phyloP scores from a whole-genome alignment of 2,329 filamentous ascomycete genomes.

The Diaporthe sp. region DNA sequence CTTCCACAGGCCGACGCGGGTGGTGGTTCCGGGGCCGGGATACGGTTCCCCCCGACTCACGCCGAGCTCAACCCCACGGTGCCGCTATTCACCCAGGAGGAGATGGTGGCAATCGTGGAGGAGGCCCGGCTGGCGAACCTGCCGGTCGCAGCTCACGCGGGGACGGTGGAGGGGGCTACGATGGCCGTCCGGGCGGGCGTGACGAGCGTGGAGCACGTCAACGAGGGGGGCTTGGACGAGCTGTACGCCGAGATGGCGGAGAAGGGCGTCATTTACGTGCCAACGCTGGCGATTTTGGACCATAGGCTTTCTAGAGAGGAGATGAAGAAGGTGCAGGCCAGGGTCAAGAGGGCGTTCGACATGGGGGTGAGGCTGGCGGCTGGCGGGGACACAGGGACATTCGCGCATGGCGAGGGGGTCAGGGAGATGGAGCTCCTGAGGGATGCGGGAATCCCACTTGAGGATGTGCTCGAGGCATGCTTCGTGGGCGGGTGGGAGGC shows the following conservation, averaged over 20 bases:
- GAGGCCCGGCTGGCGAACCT: conserved; percentile 57
- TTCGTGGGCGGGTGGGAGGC: conserved; percentile 68
- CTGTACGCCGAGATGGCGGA: conserved; percentile 58
- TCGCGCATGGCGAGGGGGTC: conserved; percentile 64
- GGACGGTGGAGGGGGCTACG: conserved; percentile 55
- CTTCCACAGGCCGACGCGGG: conserved; percentile 46
- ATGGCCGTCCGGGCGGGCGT: conserved; percentile 62
- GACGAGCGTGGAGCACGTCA: conserved; percentile 61
- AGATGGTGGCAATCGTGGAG: conserved; percentile 63
- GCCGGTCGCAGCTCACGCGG: conserved; percentile 59
- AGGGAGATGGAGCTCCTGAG: conserved; percentile 68
- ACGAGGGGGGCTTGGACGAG: conserved; percentile 52
- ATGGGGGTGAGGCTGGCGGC: conserved; percentile 62
- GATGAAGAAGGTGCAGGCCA: conserved; percentile 45
- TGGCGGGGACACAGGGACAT: conserved; percentile 67
- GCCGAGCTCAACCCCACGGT: conserved; percentile 53
- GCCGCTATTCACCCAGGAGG: conserved; percentile 60
- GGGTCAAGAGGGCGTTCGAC: conserved; percentile 59
- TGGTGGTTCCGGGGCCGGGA: conserved; percentile 30
- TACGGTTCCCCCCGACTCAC: conserved; percentile 52
- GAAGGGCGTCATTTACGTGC: conserved; percentile 62
- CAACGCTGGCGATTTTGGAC: conserved; percentile 63
- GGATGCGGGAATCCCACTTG: conserved; percentile 62
- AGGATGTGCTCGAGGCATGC: conserved; percentile 62
- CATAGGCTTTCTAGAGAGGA: conserved; percentile 38